Conservation (phyloP, 2,329 filamentous ascomycete genomes). For the Fusarium sp. region DNA sequence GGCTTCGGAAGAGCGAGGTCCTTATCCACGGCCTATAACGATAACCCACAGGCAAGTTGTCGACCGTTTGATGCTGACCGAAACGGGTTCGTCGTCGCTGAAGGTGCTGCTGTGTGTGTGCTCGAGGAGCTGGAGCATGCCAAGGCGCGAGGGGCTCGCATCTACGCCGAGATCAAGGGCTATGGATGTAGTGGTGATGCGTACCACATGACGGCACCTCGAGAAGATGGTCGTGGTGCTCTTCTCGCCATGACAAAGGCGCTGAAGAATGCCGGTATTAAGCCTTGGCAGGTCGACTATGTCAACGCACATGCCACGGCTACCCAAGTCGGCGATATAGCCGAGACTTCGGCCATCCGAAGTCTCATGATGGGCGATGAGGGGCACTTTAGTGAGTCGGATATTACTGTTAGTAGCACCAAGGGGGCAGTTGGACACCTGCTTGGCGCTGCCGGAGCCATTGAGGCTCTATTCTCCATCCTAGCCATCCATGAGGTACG, state of each 20-base stretch:
- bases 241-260: conserved; percentile 87
- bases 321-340: conserved; percentile 84
- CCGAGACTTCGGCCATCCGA: conserved; percentile 87
- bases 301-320: conserved; percentile 96
- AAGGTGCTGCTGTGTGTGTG: conserved; percentile 88
- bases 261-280: conserved; percentile 75
- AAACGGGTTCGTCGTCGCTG: conserved; percentile 89
- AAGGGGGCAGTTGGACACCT: conserved; percentile 95
- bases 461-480: conserved; percentile 88
- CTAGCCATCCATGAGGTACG: conserved; percentile 82
- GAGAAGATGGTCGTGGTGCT: conserved; percentile 83
- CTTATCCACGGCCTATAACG: conserved; percentile 83
- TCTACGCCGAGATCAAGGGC: conserved; percentile 89
- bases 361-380: conserved; percentile 78
- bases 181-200: conserved; percentile 94
- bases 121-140: conserved; percentile 94
- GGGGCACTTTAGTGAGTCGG: conserved; percentile 67
- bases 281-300: conserved; percentile 82
- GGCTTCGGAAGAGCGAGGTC: conserved; percentile 92
- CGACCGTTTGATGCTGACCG: conserved; percentile 87
- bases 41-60: conserved; percentile 75
- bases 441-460: conserved; percentile 88
- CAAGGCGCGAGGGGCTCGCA: conserved; percentile 77
- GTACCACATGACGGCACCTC: conserved; percentile 91
- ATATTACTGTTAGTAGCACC: conserved; percentile 89